Percentiles rank a stretch among this genome's conserved stretches.
phyloP scores from a whole-genome alignment of 2,329 filamentous ascomycete genomes.

The Fusarium sulawesiense region DNA sequence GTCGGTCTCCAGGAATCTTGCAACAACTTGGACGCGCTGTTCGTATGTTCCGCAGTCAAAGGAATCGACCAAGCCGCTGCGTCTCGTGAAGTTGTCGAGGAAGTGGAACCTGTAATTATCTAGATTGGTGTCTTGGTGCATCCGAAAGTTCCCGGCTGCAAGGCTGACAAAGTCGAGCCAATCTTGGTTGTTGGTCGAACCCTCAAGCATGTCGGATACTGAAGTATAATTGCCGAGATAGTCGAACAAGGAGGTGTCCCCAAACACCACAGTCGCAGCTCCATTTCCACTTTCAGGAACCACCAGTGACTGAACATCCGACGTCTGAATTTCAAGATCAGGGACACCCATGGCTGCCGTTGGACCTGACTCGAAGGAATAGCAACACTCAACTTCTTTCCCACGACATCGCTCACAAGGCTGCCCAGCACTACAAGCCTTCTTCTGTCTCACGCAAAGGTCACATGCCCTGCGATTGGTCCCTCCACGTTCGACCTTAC shows the following conservation, averaged over 20 bases:
- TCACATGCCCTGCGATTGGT: neutral
- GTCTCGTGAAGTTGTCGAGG: neutral
- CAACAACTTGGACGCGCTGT: neutral
- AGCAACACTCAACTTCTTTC: neutral
- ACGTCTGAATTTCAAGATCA: neutral
- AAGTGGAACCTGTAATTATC: neutral
- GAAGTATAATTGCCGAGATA: conserved; percentile 9
- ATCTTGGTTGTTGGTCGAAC: neutral
- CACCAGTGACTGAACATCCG: neutral
- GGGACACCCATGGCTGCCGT: no score
- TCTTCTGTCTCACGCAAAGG: neutral
- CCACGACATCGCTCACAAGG: neutral
- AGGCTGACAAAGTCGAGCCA: conserved; percentile 5
- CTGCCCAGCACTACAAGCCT: neutral
- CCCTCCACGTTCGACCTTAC: no score
- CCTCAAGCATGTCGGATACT: neutral
- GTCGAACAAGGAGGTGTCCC: neutral
- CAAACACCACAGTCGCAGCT: neutral
- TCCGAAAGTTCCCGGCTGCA: neutral
- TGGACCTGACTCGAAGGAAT: neutral
- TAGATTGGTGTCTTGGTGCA: neutral
- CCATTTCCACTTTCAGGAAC: fast-evolving
- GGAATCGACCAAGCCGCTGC: neutral
- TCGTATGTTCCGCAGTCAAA: neutral
- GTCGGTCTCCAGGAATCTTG: neutral